phyloP scores from a whole-genome alignment of 1,284 basidiomycete genomes.

The Pseudozyma sp. region DNA sequence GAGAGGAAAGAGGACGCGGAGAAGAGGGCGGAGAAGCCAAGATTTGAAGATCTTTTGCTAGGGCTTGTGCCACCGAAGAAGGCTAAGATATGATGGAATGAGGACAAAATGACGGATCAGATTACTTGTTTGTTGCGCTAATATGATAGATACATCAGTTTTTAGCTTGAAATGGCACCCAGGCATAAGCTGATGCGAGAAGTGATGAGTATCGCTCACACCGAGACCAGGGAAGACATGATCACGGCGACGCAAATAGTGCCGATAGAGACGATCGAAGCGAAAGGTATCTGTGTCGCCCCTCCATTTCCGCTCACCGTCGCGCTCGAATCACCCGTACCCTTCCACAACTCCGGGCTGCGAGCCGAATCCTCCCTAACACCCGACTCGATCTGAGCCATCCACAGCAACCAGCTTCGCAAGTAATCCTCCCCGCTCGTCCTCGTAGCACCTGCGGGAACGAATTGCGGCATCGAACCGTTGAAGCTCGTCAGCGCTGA shows the following conservation, averaged over 20 bases:
- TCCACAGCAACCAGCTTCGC: conserved; percentile 44
- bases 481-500: conserved; percentile 4
- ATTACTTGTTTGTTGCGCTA: too few relatives aligned
- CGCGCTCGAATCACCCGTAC: not conserved
- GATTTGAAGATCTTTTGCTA: conserved; percentile 30
- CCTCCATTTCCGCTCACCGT: not conserved
- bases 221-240: not conserved
- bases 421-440: conserved; percentile 28
- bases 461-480: conserved; percentile 13
- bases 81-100: conserved; percentile 22
- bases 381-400: conserved; percentile 28
- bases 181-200: too few relatives aligned
- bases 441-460: conserved; percentile 21
- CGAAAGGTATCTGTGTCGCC: not conserved
- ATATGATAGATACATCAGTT: too few relatives aligned
- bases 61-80: conserved; percentile 24
- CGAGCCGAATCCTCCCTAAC: conserved; percentile 26
- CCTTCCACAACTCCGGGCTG: conserved; percentile 39
- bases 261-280: not conserved
- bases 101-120: not conserved
- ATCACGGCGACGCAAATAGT: not conserved
- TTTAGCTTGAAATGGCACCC: too few relatives aligned
- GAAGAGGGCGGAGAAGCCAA: conserved; percentile 17
- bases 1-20: conserved; percentile 28
- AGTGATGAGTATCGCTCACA: not conserved